Base-by-base conservation (phyloP, 1,284 basidiomycete genomes). In the Cyathus olla region DNA sequence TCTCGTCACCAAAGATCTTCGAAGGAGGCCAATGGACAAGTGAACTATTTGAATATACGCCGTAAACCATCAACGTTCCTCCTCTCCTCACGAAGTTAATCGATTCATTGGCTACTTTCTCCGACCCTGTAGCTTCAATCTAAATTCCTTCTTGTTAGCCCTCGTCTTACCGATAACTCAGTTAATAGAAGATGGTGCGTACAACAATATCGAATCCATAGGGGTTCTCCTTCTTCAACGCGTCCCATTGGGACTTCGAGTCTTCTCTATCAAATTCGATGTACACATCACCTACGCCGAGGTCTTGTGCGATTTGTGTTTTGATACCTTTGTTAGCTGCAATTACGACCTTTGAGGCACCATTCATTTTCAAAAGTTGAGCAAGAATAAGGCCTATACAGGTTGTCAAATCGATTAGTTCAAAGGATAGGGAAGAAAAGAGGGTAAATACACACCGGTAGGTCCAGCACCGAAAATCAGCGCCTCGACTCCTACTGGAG, bases 191-290 rank as follows among this genome's bases (percentile, higher is more conserved):
- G 44, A 59, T 40, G 35, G 27, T 40, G 66, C 81, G 56, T 62
- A 87, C 93, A 29, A 96, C 95, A 42, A 95, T 88, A 74, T 96
- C 95, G 72, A 96, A 96, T 24, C 95, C 94, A 72, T 93, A 90
- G 31, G 92, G 93, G 75, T 96, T 87, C 63, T 91, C 89, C 71
- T 89, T 80, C 81, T 91, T 94, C 66, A 96, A 79, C 75, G 92
- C 80, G 39, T 82, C 84, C 94, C 94, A 96, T 73, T 95, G 93
- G 1, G 85, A 78, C n/a, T 84, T 85, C n/a, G 94, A 90, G 72
- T 93, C 84, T 63, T 85, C 71, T 63, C 95, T 80, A 71, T 96
- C 93, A 37, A 96, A 83, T 73, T 95, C 94, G 68, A 96, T 84
- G 75, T 95, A 96, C 70, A 90, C 90, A 72, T 96, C 93, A 13